Conservation (phyloP, 208 protist genomes). For the Porcisia deanei region DNA sequence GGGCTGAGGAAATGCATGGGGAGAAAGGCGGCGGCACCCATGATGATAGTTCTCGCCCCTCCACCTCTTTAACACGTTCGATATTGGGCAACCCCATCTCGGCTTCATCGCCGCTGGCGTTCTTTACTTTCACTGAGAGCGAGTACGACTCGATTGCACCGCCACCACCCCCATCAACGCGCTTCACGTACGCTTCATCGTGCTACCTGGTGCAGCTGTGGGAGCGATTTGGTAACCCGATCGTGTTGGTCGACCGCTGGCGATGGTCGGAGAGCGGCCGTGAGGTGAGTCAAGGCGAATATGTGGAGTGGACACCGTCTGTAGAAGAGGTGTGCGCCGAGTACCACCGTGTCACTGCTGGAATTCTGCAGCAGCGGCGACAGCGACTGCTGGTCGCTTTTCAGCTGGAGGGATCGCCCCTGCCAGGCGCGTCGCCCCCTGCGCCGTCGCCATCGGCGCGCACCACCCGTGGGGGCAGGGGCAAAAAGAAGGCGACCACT, state of each 20-base stretch:
- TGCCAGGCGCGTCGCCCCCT: background rate
- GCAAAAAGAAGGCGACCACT: background rate
- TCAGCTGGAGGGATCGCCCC: background rate
- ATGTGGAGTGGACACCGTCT: conserved; percentile 11
- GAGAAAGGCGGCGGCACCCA: no score
- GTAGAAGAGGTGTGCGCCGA: conserved; percentile 34
- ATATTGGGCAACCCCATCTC: background rate
- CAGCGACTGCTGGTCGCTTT: conserved; percentile 21
- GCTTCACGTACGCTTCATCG: conserved; percentile 38
- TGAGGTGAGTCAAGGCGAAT: background rate
- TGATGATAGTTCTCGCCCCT: background rate
- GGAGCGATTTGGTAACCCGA: conserved; percentile 61
- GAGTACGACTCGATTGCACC: conserved; percentile 42
- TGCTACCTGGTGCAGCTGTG: conserved; percentile 54
- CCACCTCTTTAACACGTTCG: background rate
- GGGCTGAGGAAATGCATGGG: background rate
- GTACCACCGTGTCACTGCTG: conserved; percentile 32
- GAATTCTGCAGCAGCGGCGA: conserved; percentile 26
- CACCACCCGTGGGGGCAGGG: background rate
- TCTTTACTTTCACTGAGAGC: conserved; percentile 51
- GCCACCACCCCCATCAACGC: conserved; percentile 6
- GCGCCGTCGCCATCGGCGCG: background rate
- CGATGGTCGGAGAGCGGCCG: background rate
- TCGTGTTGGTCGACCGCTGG: conserved; percentile 66
- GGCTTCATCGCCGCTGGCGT: conserved; percentile 9